Conservation (phyloP, 2,329 filamentous ascomycete species). For the Onygena corvina region DNA sequence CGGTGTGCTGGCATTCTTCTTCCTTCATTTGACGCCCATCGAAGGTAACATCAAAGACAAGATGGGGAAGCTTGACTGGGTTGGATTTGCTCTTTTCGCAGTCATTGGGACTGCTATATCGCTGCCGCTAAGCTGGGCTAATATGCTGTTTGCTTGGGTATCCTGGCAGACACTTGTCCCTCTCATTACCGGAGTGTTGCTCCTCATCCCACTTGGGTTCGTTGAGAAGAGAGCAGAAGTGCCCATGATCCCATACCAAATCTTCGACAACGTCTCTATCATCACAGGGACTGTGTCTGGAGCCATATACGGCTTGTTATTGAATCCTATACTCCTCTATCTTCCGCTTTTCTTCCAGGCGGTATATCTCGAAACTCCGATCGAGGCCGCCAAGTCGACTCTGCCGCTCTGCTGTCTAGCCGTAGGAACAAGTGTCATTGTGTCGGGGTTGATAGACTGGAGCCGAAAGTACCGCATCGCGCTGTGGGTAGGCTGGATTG, state of each 20-base stretch:
- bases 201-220: slow-evolving; percentile 41
- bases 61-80: slow-evolving; percentile 48
- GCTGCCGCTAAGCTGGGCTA: slow-evolving; percentile 52
- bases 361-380: background rate
- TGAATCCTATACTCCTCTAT: background rate
- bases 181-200: slow-evolving; percentile 45
- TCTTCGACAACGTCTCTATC: background rate
- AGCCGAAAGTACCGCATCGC: background rate
- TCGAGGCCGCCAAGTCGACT: background rate
- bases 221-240: slow-evolving; percentile 30
- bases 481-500: background rate
- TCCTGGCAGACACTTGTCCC: slow-evolving; percentile 51
- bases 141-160: slow-evolving; percentile 52
- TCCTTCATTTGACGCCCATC: slow-evolving; percentile 39
- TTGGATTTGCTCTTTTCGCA: slow-evolving; percentile 50
- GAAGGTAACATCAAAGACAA: slow-evolving; percentile 38
- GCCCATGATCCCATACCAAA: background rate
- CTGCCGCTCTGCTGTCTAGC: background rate
- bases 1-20: slow-evolving; percentile 38
- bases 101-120: slow-evolving; percentile 46
- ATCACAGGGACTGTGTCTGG: background rate
- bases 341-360: background rate
- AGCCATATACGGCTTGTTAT: background rate
- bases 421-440: background rate
- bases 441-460: background rate